Evolutionary conservation across 2,329 filamentous ascomycete genomes (phyloP), one percentile per base, ranked within the genome.

Genomic region (Aspergillus pseudonomiae): DNA sequence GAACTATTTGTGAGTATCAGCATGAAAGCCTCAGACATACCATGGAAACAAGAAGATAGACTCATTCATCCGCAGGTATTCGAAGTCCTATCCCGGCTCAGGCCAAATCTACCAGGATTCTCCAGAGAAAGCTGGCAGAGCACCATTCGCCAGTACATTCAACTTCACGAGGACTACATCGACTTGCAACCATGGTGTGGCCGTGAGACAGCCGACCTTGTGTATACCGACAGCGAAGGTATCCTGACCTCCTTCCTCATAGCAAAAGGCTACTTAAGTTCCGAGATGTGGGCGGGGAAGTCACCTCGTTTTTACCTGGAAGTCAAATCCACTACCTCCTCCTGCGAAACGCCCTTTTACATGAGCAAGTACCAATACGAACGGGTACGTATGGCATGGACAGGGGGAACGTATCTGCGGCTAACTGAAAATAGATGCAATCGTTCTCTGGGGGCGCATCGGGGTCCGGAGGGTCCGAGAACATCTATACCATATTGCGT

Each of bases 251-350:
- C 63, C 32, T 34, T 62, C 1, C 32, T 67, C 4, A 59, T 67
- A 12, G 59, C 62, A 12, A 60, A 59, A 3, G 59, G 59, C 2
- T 65, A 65, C 32, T 43, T 67, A 28, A 30, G 32, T n/a, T 32
- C 46, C n/a, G 56, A 60, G 16, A 24, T 24, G 19, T 67, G 65
- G 77, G 75, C 32, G 45, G 12, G 67, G 52, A 12, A 64, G 62
- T 57, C 56, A 4, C 81, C 78, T 0, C 66, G 74, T 36, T 86
- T 84, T 65, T 80, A 78, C 26, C 79, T 86, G 2, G 84, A 86
- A 61, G 84, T 86, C 41, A 86, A 86, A 67, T 77, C 82, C 1
- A 85, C 83, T 0, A 80, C 78, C 0, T 69, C 70, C 1, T 55
- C 65, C 1, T 78, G 73, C 50, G 70, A 75, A 2, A 79, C 76